Conservation (phyloP, 2,329 filamentous ascomycete species). For the Hypomyces rosellus region DNA sequence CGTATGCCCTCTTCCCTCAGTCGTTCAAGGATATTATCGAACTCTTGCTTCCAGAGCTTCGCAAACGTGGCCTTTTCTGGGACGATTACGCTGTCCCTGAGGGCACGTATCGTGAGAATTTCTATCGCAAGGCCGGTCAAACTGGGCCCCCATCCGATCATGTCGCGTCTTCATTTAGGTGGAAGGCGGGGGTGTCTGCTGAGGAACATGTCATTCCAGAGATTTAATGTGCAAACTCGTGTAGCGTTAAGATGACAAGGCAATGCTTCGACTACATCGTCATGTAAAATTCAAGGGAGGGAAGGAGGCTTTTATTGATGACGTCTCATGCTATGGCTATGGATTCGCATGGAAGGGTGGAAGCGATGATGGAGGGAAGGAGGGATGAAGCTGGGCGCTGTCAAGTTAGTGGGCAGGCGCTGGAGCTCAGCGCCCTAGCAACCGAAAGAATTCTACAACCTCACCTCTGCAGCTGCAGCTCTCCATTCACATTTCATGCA, state of each 20-base stretch:
- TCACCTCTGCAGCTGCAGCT: too few species aligned
- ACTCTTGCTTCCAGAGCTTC: slow-evolving; percentile 58
- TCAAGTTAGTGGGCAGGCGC: too few species aligned
- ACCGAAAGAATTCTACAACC: too few species aligned
- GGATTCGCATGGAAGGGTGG: too few species aligned
- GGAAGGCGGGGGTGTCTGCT: slow-evolving; percentile 18
- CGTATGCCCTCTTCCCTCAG: slow-evolving; percentile 60
- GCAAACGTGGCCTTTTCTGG: slow-evolving; percentile 51
- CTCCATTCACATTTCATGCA: too few species aligned
- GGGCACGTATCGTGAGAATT: slow-evolving; percentile 56
- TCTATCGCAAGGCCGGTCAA: slow-evolving; percentile 46
- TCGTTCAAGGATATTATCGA: slow-evolving; percentile 64
- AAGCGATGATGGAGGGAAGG: too few species aligned
- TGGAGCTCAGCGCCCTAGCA: too few species aligned
- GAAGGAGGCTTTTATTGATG: too few species aligned
- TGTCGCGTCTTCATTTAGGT: slow-evolving; percentile 43
- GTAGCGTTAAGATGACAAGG: not conserved
- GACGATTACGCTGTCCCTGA: slow-evolving; percentile 46
- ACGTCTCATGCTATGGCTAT: too few species aligned
- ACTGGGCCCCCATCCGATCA: slow-evolving; percentile 46
- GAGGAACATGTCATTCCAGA: slow-evolving; percentile 10
- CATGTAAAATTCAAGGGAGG: not conserved
- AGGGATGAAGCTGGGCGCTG: too few species aligned
- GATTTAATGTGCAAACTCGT: not conserved
- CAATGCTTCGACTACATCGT: not conserved